Percentiles rank a stretch among this genome's conserved stretches.
Evolutionary conservation across 2,329 filamentous ascomycete genomes (phyloP).

Genomic region (Laburnicola sp.): DNA sequence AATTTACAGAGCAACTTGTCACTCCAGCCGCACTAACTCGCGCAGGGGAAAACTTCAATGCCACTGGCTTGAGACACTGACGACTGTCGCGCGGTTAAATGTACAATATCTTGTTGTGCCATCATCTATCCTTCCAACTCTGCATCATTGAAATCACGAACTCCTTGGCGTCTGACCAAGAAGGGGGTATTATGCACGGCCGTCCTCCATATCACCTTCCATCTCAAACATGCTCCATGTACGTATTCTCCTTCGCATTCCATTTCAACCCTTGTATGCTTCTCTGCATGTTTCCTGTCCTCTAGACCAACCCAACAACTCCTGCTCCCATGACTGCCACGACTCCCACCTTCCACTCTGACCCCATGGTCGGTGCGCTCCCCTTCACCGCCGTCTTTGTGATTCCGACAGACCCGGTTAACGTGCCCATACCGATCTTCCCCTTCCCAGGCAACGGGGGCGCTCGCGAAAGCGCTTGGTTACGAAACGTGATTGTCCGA

Average conservation of each 20-base stretch:
- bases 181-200: conserved; percentile 6
- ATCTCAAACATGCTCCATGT: not conserved
- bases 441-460: conserved; percentile 32
- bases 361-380: conserved; percentile 24
- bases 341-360: conserved; percentile 20
- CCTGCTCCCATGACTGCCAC: conserved; percentile 29
- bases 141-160: not conserved
- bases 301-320: conserved; percentile 14
- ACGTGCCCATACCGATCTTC: conserved; percentile 40
- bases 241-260: not conserved
- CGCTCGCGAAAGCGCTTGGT: conserved; percentile 12
- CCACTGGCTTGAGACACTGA: no score
- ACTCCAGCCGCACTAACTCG: no score
- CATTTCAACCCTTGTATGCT: not conserved
- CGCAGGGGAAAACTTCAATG: no score
- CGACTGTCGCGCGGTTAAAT: not conserved
- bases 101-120: not conserved
- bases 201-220: not conserved
- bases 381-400: conserved; percentile 29
- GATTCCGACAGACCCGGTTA: conserved; percentile 34
- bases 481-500: conserved; percentile 29
- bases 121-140: not conserved
- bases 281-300: not conserved
- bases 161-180: not conserved
- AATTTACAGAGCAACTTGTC: no score